These are phyloP conservation scores for Xylariaceae sp. DNA, from an alignment of 2,329 filamentous ascomycete species.

Conservation along the genomic window DNA sequence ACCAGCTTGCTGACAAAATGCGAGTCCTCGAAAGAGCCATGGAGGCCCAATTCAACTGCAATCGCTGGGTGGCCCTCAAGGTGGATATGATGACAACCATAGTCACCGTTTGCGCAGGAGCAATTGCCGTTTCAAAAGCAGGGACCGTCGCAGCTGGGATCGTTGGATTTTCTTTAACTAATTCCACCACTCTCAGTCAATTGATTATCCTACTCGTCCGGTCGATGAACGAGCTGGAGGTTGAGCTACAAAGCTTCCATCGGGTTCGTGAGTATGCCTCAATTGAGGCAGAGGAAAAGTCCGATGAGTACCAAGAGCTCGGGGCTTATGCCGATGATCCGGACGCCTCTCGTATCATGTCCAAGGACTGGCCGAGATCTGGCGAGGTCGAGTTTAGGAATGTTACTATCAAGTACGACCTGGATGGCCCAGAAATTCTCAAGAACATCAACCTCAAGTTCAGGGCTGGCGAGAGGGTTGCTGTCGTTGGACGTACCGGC, in stretches of 20 bases:
- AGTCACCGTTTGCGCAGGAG: slow-evolving; percentile 46
- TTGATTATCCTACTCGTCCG: slow-evolving; percentile 49
- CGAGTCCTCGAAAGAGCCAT: slow-evolving; percentile 41
- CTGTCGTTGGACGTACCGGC: slow-evolving; percentile 75
- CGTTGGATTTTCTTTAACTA: slow-evolving; percentile 53
- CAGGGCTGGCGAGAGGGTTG: slow-evolving; percentile 68
- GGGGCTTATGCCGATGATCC: slow-evolving; percentile 37
- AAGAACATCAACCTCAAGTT: slow-evolving; percentile 47
- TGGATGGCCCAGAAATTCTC: slow-evolving; percentile 43
- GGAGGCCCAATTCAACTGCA: slow-evolving; percentile 51
- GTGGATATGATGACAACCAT: slow-evolving; percentile 51
- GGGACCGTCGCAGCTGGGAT: slow-evolving; percentile 45
- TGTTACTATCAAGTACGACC: slow-evolving; percentile 45
- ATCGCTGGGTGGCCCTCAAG: slow-evolving; percentile 53
- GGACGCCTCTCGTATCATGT: slow-evolving; percentile 27
- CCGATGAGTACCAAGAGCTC: slow-evolving; percentile 36
- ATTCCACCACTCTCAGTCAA: slow-evolving; percentile 48
- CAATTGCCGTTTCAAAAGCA: slow-evolving; percentile 46
- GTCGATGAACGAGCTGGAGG: slow-evolving; percentile 51
- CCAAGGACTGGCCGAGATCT: slow-evolving; percentile 39
- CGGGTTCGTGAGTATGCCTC: slow-evolving; percentile 46
- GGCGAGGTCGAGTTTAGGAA: slow-evolving; percentile 49
- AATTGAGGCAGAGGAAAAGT: slow-evolving; percentile 40
- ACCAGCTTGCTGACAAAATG: slow-evolving; percentile 47
- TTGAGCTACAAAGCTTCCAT: slow-evolving; percentile 52